Evolutionary conservation across 495 filamentous ascomycete species (phyloP), one percentile per base, ranked within the genome.

Genomic region (Penicillium soppii): DNA sequence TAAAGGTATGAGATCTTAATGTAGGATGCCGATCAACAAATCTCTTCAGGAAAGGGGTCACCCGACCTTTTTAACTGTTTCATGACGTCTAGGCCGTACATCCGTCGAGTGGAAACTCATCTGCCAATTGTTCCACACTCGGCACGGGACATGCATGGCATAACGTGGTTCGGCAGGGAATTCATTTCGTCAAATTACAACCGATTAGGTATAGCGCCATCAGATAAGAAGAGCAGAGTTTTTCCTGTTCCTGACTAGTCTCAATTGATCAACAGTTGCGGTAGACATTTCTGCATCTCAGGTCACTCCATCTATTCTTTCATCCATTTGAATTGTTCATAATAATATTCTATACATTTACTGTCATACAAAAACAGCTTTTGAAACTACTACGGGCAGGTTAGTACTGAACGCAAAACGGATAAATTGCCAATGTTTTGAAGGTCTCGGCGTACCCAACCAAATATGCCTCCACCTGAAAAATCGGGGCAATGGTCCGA

Each of bases 141-240:
- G 21, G 20, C 43, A 32, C 16, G 17, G 13, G 12, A 25, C 21
- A 41, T n/a, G n/a, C 13, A 23, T n/a, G 26, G 43, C 27, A 17
- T 15, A 29, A 32, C 29, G 10, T 45, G 27, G 43, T 27, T 45
- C 43, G 26, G 21, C 20, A 40, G 5, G 3, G 19, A 13, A 7
- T 26, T 33, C 20, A 45, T 45, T 45, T 45, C 43, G 29, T 33
- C 19, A 21, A 40, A 2, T n/a, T 9, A 19, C 22, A 9, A 17
- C 19, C n/a, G 6, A 45, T 33, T 21, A n/a, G 43, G 27, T n/a
- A 3, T 45, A 45, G 43, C 16, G 43, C 43, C 27, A 45, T 45
- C 43, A 45, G 43, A 45, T 45, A 45, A 45, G 43, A 45, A 7
- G 17, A 3, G 15, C 29, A 15, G 27, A 22, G 23, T 32, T 33